A percentile compares a stretch with the other conserved stretches of the same genome.
Evolutionary conservation across 768 basidiomycete species (phyloP).

Genomic region (Tylopilus sp.): DNA sequence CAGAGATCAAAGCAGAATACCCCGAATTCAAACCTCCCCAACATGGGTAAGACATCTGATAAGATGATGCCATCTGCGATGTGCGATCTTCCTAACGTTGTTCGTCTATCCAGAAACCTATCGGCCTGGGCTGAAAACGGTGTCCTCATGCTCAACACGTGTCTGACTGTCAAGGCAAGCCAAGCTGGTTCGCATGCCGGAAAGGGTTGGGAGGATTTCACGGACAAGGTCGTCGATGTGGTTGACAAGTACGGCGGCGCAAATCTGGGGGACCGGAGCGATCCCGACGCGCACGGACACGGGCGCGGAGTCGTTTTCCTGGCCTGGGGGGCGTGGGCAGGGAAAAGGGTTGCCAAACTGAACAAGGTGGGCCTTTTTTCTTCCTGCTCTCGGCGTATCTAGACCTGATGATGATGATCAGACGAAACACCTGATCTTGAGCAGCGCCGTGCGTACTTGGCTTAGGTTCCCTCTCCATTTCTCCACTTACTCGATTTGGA

Average conservation of each 20-base stretch:
- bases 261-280: conserved; percentile 45
- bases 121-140: conserved; percentile 80
- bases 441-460: conserved; percentile 57
- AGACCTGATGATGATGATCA: conserved; percentile 32
- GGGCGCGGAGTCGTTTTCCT: conserved; percentile 82
- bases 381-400: conserved; percentile 9
- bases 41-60: conserved; percentile 65
- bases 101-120: conserved; percentile 56
- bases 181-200: conserved; percentile 77
- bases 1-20: conserved; percentile 80
- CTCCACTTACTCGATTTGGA: conserved; percentile 28
- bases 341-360: conserved; percentile 75
- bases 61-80: conserved; percentile 7
- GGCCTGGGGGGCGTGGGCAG: conserved; percentile 88
- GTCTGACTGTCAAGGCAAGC: conserved; percentile 78
- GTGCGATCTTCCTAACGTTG: conserved; percentile 3
- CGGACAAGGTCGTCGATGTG: conserved; percentile 73
- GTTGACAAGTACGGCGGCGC: conserved; percentile 76
- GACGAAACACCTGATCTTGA: conserved; percentile 79
- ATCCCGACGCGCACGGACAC: conserved; percentile 43
- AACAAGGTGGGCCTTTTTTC: conserved; percentile 51
- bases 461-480: conserved; percentile 15
- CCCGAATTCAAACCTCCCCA: conserved; percentile 73
- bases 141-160: conserved; percentile 90
- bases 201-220: conserved; percentile 91